These are phyloP conservation scores for Alnus glutinosa DNA, from an alignment of 306 rosid species.

Conservation along the genomic window DNA sequence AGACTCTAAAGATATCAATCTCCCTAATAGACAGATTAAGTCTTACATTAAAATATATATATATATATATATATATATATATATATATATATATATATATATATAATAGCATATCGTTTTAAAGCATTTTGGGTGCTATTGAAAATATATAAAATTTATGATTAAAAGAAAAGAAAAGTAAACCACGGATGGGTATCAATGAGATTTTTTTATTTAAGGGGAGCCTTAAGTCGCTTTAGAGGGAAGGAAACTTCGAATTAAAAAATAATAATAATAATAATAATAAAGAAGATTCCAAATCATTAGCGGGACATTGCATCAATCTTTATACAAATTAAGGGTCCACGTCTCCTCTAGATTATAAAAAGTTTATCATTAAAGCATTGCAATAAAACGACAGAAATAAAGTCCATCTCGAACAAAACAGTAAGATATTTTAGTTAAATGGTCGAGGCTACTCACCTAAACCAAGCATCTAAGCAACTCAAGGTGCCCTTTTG, in stretches of 20 bases:
- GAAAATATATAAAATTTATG: background rate
- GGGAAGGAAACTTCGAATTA: background rate
- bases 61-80: background rate
- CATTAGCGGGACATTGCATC: slow-evolving; percentile 30
- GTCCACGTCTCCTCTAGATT: slow-evolving; percentile 2
- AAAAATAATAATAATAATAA: background rate
- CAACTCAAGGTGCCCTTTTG: too few relatives aligned
- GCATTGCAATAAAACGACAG: slow-evolving; percentile 7
- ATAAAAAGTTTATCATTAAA: background rate
- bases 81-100: too few relatives aligned
- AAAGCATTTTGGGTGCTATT: background rate
- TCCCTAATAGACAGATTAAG: too few relatives aligned
- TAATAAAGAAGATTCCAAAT: slow-evolving; percentile 31
- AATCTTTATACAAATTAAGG: slow-evolving; percentile 2
- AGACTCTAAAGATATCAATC: too few relatives aligned
- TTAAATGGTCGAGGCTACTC: too few relatives aligned
- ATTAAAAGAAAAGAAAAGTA: background rate
- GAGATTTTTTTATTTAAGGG: background rate
- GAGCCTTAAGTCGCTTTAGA: background rate
- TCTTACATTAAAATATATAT: too few relatives aligned
- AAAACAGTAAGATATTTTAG: too few relatives aligned
- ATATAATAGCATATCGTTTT: background rate
- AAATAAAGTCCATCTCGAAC: background rate
- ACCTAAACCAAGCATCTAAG: too few relatives aligned
- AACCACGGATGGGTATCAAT: background rate